A percentile compares a stretch with the other conserved stretches of the same genome.
Conservation (phyloP, 106 monocot species). For the Hemerocallis citrina region DNA sequence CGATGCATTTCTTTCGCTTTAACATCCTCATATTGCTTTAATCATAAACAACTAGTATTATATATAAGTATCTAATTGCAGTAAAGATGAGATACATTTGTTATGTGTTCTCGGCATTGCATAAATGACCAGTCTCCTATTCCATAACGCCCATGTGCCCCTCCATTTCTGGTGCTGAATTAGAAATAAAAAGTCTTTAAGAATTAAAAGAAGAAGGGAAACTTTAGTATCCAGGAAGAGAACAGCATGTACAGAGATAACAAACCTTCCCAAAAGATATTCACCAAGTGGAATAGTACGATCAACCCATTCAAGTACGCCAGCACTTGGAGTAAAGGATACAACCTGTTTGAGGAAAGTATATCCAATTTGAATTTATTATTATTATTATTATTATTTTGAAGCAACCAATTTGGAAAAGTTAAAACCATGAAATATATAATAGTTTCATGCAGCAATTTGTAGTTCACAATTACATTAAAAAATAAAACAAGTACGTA, state of each 20-base stretch:
- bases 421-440: not conserved
- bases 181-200: conserved; percentile 6
- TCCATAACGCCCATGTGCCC: conserved; percentile 91
- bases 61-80: not conserved
- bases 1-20: no score
- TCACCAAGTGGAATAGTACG: conserved; percentile 95
- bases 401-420: not conserved
- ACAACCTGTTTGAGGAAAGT: conserved; percentile 53
- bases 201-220: conserved; percentile 2
- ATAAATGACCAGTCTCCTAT: conserved; percentile 86
- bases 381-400: no score
- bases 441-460: not conserved
- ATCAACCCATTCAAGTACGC: conserved; percentile 97
- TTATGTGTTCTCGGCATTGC: conserved; percentile 89
- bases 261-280: conserved; percentile 96
- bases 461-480: not conserved
- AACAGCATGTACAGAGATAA: not conserved
- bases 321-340: conserved; percentile 98
- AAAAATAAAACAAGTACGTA: not conserved
- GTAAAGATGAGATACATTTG: conserved; percentile 33
- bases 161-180: conserved; percentile 77
- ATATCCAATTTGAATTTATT: not conserved
- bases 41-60: not conserved
- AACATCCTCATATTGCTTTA: not conserved
- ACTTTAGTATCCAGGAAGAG: not conserved